These are phyloP conservation scores for Scutellaria barbata DNA, from an alignment of 257 asterid genomes.

Conservation along the genomic window DNA sequence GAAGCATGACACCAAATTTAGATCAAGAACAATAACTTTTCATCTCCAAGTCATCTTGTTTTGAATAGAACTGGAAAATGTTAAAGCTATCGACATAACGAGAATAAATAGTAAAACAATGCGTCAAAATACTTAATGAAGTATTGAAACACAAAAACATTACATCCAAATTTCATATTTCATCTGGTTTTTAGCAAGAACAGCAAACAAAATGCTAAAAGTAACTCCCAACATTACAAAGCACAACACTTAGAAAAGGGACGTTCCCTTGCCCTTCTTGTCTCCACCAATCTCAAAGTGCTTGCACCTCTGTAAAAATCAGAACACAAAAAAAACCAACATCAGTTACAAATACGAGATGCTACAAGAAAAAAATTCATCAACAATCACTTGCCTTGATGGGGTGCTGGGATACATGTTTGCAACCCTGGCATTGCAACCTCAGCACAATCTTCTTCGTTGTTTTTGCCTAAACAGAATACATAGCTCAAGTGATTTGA, in stretches of 20 bases:
- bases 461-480: slow-evolving; percentile 57
- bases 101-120: background rate
- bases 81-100: background rate
- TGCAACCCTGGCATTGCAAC: slow-evolving; percentile 76
- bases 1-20: too few relatives aligned
- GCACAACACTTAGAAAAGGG: slow-evolving; percentile 47
- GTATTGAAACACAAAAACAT: slow-evolving; percentile 18
- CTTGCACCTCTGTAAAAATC: slow-evolving; percentile 58
- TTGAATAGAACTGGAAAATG: too few relatives aligned
- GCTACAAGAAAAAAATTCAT: background rate
- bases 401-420: slow-evolving; percentile 73
- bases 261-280: slow-evolving; percentile 62
- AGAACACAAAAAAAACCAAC: background rate
- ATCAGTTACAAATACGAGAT: background rate
- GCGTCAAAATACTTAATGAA: background rate
- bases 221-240: background rate
- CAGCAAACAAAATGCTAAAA: background rate
- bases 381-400: slow-evolving; percentile 52
- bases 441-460: slow-evolving; percentile 78
- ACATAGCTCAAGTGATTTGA: too few relatives aligned
- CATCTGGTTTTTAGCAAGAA: slow-evolving; percentile 30
- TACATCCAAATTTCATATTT: slow-evolving; percentile 14
- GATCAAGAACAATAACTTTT: too few relatives aligned
- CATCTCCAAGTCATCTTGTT: too few relatives aligned
- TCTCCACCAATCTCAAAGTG: slow-evolving; percentile 65